Evolutionary conservation across 2,329 filamentous ascomycete genomes (phyloP).

Genomic region (Aspergillus sojae): DNA sequence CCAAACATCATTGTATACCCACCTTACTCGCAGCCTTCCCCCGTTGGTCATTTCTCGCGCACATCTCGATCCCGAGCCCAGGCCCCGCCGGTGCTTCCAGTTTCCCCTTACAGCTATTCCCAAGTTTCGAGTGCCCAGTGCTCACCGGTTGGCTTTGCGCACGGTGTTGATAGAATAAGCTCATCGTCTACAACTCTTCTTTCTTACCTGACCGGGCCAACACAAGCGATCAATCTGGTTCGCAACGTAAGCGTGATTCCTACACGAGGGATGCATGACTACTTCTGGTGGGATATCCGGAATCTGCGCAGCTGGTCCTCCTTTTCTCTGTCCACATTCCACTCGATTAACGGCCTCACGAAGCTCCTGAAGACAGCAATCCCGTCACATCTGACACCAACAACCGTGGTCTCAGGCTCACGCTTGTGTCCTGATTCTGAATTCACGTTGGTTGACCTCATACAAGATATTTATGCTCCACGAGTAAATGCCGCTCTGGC

Average conservation of each 20-base stretch:
- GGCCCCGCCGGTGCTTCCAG: constrained; percentile 33
- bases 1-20: constrained; percentile 42
- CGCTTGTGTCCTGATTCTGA: constrained; percentile 78
- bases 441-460: constrained; percentile 72
- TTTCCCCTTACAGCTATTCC: constrained; percentile 31
- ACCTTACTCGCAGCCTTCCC: constrained; percentile 32
- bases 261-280: constrained; percentile 69
- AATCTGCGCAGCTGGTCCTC: constrained; percentile 81
- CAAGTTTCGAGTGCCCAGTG: constrained; percentile 28
- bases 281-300: constrained; percentile 96
- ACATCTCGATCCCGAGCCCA: constrained; percentile 42
- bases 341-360: constrained; percentile 71
- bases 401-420: constrained; percentile 39
- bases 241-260: constrained; percentile 72
- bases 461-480: constrained; percentile 76
- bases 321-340: constrained; percentile 74
- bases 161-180: constrained; percentile 31
- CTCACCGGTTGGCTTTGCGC: constrained; percentile 27
- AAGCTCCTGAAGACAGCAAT: constrained; percentile 73
- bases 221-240: constrained; percentile 80
- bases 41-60: constrained; percentile 43
- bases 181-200: constrained; percentile 67
- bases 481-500: constrained; percentile 85
- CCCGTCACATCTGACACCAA: constrained; percentile 42
- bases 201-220: constrained; percentile 75